Conservation (phyloP, 2,329 filamentous ascomycete genomes). For the Colletotrichum incanum region DNA sequence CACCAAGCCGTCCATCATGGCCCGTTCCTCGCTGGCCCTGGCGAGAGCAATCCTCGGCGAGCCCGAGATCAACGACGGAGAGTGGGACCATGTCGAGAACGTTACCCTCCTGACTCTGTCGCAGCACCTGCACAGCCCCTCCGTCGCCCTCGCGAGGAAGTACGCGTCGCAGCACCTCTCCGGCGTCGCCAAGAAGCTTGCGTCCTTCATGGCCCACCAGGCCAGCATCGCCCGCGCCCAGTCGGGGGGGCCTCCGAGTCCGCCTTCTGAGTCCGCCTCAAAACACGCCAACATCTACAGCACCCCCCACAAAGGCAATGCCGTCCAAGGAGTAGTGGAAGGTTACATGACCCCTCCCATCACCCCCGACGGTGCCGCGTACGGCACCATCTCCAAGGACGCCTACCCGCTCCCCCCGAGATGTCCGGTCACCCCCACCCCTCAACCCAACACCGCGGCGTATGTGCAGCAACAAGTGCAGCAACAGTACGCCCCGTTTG, state of each 20-base stretch:
- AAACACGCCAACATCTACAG: constrained; percentile 77
- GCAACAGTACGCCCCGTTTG: constrained; percentile 62
- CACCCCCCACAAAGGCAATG: constrained; percentile 84
- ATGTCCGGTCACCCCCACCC: constrained; percentile 76
- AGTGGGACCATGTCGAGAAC: constrained; percentile 83
- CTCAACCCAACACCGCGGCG: constrained; percentile 60
- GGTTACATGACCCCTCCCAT: constrained; percentile 90
- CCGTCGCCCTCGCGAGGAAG: constrained; percentile 71
- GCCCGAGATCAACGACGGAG: constrained; percentile 80
- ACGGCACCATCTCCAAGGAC: constrained; percentile 65
- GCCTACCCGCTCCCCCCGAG: constrained; percentile 65
- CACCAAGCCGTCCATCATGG: constrained; percentile 91
- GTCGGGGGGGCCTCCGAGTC: constrained; percentile 70
- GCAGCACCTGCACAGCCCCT: constrained; percentile 73
- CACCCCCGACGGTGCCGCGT: constrained; percentile 80
- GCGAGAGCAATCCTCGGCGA: constrained; percentile 89
- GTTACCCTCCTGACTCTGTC: constrained; percentile 74
- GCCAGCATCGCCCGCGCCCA: constrained; percentile 68
- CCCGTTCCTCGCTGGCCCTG: constrained; percentile 87
- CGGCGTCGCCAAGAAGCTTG: constrained; percentile 68
- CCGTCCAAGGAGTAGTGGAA: constrained; percentile 73
- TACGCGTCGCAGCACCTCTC: constrained; percentile 70
- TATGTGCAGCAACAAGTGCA: constrained; percentile 58
- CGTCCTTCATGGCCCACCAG: constrained; percentile 73
- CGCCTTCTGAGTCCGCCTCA: constrained; percentile 67